A percentile compares a stretch with the other conserved stretches of the same genome.
These are phyloP conservation scores for Orbilia oligospora DNA, from an alignment of 2,329 filamentous ascomycete species.

Conservation along the genomic window DNA sequence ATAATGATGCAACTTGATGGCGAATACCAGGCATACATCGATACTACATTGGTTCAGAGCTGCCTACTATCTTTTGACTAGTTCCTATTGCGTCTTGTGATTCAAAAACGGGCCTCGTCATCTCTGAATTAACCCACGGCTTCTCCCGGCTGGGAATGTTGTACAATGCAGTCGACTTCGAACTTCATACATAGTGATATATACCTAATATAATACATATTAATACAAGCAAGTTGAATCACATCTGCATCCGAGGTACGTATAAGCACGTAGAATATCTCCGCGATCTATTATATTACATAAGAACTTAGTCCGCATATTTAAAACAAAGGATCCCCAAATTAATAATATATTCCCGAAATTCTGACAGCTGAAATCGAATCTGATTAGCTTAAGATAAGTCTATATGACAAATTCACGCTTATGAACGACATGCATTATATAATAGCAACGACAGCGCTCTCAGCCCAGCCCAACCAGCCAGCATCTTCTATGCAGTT, in stretches of 20 bases:
- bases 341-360: not conserved
- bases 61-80: constrained; percentile 19
- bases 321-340: not conserved
- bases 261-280: not conserved
- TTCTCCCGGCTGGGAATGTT: constrained; percentile 16
- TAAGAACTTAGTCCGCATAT: not conserved
- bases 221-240: not conserved
- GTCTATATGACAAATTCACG: not conserved
- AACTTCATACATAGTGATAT: too few relatives aligned
- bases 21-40: constrained; percentile 10
- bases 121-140: constrained; percentile 3
- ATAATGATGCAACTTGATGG: constrained; percentile 36
- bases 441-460: not conserved
- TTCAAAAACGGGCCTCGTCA: constrained; percentile 15
- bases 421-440: not conserved
- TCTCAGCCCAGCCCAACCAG: too few relatives aligned
- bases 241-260: not conserved
- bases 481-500: not conserved
- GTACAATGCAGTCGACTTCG: too few relatives aligned
- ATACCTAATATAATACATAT: too few relatives aligned
- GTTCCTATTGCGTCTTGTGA: constrained; percentile 18
- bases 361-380: not conserved
- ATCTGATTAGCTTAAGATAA: not conserved
- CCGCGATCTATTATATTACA: not conserved
- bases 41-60: constrained; percentile 9